Evolutionary conservation across 192 early-diverging fungal species (phyloP), one percentile per base, ranked within the genome.

Genomic region (Dissophora ornata): DNA sequence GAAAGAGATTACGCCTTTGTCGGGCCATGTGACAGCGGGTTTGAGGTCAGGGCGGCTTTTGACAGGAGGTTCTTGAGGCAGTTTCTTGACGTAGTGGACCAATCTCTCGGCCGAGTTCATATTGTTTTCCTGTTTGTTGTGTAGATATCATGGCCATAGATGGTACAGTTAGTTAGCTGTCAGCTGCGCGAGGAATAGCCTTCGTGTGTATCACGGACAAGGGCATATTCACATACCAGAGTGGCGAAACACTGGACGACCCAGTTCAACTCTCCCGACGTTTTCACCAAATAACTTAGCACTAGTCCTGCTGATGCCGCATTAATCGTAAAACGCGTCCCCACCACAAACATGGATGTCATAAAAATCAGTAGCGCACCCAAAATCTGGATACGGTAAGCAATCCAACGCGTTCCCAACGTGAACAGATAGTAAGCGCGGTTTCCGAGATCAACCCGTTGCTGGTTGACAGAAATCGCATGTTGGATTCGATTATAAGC

Each of bases 401-500:
- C 84, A 55, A 91, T 67, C 90, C 88, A 91, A 13, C 88, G 84
- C 50, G 89, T 90, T 6, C 85, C 80, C 8, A 83, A 74, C 24
- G 90, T 75, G 16, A 85, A 88, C 12, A 92, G 88, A 62, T 89
- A 95, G 60, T 94, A 90, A 2, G 92, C 90, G 21, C 85, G 84
- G 69, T 90, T 87, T 69, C 94, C 94, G 63, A 71, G 62, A 50
- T 97, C 95, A 18, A 96, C 71, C 13, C 82, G 81, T 6, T 71
- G 32, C 74, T 90, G 81, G 67, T 94, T 95, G 29, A 45, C 32
- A 38, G 28, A 19, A 21, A 55, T 55, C 13, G 62, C 42, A 2
- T 19, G 50, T 7, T 55, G 7, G 28, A 45, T 19, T 1, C 52
- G 62, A 3, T 55, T 36, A 49, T 91, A 96, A 0, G 93, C 93